Evolutionary conservation across 192 early-diverging fungal genomes (phyloP).

Genomic region (Rhizoclosmatium sp.): DNA sequence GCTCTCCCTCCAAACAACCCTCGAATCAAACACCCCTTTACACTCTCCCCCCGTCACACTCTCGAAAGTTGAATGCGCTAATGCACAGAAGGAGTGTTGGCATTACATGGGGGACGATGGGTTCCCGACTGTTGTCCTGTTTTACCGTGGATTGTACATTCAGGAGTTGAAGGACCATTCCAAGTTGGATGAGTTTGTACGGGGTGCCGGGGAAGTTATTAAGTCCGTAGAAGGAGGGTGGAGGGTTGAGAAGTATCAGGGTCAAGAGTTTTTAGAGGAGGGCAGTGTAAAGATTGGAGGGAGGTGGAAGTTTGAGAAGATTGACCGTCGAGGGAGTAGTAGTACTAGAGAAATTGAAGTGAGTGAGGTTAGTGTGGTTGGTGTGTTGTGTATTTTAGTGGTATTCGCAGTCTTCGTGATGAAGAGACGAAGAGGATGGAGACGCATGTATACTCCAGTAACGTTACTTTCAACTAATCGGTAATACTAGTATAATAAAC

Average conservation of each 20-base stretch:
- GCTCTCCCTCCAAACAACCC: conserved; percentile 8
- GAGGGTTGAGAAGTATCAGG: not conserved
- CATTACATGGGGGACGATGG: conserved; percentile 4
- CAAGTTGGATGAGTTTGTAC: too few species aligned
- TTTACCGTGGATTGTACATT: not conserved
- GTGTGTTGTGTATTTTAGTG: too few species aligned
- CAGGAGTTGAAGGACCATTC: conserved; percentile 17
- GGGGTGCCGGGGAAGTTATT: too few species aligned
- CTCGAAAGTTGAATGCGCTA: conserved; percentile 5
- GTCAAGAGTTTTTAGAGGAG: not conserved
- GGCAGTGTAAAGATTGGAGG: not conserved
- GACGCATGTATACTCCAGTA: too few species aligned
- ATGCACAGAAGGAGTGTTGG: not conserved
- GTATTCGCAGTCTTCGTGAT: too few species aligned
- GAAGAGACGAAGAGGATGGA: too few species aligned
- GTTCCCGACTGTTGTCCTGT: conserved; percentile 26
- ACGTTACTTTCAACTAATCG: too few species aligned
- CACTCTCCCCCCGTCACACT: conserved; percentile 10
- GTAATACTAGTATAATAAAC: too few species aligned
- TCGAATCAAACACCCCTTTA: not conserved
- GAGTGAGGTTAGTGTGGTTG: too few species aligned
- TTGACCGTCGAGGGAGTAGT: not conserved
- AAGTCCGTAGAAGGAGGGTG: not conserved
- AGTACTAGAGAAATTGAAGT: too few species aligned
- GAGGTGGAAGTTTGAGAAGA: not conserved